These are phyloP conservation scores for Lathyrus oleraceus DNA, from an alignment of 306 rosid species.

Conservation along the genomic window DNA sequence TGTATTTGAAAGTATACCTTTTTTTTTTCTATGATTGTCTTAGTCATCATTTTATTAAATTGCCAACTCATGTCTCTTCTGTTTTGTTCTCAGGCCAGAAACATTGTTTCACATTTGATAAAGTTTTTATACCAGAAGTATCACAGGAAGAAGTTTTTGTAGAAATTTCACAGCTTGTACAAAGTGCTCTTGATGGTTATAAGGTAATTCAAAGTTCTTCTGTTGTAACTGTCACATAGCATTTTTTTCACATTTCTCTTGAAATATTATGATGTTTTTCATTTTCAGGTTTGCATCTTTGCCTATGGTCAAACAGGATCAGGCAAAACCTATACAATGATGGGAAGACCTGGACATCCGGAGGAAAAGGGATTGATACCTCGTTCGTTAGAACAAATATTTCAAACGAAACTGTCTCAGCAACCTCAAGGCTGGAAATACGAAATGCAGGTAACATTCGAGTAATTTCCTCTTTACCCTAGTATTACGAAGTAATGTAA, in stretches of 20 bases:
- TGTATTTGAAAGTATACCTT: conserved; percentile 27
- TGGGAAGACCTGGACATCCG: conserved; percentile 85
- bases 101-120: conserved; percentile 86
- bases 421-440: conserved; percentile 95
- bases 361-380: conserved; percentile 90
- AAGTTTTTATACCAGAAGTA: conserved; percentile 77
- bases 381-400: conserved; percentile 89
- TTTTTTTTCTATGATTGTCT: conserved; percentile 15
- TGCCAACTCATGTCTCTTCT: conserved; percentile 34
- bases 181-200: conserved; percentile 98
- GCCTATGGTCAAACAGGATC: conserved; percentile 99
- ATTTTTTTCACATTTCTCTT: conserved; percentile 1
- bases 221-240: not conserved
- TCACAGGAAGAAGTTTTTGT: conserved; percentile 87
- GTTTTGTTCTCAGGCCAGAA: conserved; percentile 73
- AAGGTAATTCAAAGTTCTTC: conserved; percentile 57
- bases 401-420: conserved; percentile 72
- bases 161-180: conserved; percentile 97
- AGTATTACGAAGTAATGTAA: not conserved
- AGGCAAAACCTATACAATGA: conserved; percentile 98
- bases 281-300: conserved; percentile 87
- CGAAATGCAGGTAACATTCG: conserved; percentile 79
- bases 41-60: conserved; percentile 19
- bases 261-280: conserved; percentile 34
- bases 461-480: conserved; percentile 29